A percentile compares a stretch with the other conserved stretches of the same genome.
These are phyloP conservation scores for Suillus luteus DNA, from an alignment of 768 basidiomycete genomes.

Conservation along the genomic window DNA sequence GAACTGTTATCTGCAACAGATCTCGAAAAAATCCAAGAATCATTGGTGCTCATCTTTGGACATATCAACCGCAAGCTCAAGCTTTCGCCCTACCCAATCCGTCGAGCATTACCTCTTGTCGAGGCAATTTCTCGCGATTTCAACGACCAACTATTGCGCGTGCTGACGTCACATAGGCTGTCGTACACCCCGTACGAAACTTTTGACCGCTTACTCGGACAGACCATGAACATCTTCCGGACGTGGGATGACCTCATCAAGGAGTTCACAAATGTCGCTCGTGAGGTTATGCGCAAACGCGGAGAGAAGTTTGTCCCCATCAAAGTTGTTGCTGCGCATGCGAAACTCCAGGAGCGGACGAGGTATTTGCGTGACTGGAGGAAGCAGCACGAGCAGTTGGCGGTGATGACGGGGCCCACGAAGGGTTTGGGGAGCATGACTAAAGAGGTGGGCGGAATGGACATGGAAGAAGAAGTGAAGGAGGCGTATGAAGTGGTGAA, in stretches of 20 bases:
- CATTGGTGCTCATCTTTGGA: constrained; percentile 81
- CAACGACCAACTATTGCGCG: constrained; percentile 90
- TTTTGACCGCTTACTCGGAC: constrained; percentile 82
- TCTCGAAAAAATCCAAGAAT: constrained; percentile 92
- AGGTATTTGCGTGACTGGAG: constrained; percentile 90
- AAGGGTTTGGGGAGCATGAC: constrained; percentile 77
- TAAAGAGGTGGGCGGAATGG: constrained; percentile 84
- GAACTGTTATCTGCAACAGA: constrained; percentile 96
- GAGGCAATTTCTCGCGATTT: constrained; percentile 98
- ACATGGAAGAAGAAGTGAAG: constrained; percentile 98
- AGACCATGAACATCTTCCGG: constrained; percentile 76
- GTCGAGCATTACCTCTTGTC: constrained; percentile 92
- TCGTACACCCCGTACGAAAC: constrained; percentile 94
- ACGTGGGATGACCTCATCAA: constrained; percentile 91
- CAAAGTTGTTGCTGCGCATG: constrained; percentile 89
- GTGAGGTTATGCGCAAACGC: constrained; percentile 90
- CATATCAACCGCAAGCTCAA: constrained; percentile 96
- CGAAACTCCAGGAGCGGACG: constrained; percentile 85
- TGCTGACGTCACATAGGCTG: constrained; percentile 87
- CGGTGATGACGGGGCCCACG: constrained; percentile 95
- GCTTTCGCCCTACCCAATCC: constrained; percentile 95
- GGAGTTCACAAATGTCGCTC: constrained; percentile 89
- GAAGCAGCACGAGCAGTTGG: constrained; percentile 96
- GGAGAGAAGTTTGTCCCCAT: constrained; percentile 95
- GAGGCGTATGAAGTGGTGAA: constrained; percentile 97